Conservation (phyloP, 1,284 basidiomycete genomes). For the Boletus semigastroideus region DNA sequence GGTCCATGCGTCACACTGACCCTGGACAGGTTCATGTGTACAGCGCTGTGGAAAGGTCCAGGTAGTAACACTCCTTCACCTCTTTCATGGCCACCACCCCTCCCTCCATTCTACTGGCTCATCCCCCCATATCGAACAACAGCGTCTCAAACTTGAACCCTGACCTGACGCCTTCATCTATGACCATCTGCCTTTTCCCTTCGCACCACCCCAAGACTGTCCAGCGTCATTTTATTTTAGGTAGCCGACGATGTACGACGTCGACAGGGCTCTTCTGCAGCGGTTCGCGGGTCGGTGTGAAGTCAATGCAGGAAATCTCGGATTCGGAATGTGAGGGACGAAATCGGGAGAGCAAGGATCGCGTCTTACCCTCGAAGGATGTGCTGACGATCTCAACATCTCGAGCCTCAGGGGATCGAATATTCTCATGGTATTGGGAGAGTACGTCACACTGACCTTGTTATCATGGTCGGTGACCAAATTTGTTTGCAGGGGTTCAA, state of each 20-base stretch:
- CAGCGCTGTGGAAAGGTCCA: too few species aligned
- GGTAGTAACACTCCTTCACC: too few species aligned
- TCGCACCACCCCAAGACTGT: constrained; percentile 73
- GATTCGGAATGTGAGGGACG: constrained; percentile 64
- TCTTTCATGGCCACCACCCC: too few species aligned
- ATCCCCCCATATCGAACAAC: too few species aligned
- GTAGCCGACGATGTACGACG: constrained; percentile 76
- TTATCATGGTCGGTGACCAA: constrained; percentile 48
- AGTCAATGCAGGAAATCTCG: constrained; percentile 50
- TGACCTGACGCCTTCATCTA: constrained; percentile 77
- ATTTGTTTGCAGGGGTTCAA: constrained; percentile 59
- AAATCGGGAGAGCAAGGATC: constrained; percentile 67
- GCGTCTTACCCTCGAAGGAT: constrained; percentile 78
- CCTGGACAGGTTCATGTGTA: too few species aligned
- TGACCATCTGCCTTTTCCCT: constrained; percentile 68
- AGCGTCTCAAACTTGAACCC: too few species aligned
- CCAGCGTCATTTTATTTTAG: constrained; percentile 73
- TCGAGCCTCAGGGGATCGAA: too few species aligned
- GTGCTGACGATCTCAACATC: constrained; percentile 33
- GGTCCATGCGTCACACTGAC: too few species aligned
- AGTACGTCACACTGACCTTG: constrained; percentile 43
- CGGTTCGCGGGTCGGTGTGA: constrained; percentile 69
- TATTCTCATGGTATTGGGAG: too few species aligned
- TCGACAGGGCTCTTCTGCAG: constrained; percentile 77
- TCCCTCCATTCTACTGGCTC: too few species aligned